Percentiles rank a stretch among this genome's conserved stretches.
phyloP scores from a whole-genome alignment of 1,284 basidiomycete genomes.

The Microbotryomycetes sp. region DNA sequence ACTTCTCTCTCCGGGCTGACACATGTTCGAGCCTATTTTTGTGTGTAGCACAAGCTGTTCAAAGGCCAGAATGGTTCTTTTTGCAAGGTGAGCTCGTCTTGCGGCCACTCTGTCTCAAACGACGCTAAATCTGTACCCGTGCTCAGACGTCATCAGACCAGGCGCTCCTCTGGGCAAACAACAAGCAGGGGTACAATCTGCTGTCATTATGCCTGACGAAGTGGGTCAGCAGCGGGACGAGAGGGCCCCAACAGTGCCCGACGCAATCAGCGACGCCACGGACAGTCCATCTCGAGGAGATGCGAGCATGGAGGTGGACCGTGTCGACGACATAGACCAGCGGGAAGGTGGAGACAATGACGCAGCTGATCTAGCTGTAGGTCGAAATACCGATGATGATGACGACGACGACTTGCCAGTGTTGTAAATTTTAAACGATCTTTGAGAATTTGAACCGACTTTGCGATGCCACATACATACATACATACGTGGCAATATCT shows the following conservation, averaged over 20 bases:
- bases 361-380: conserved; percentile 8
- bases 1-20: neutral
- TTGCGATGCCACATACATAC: too few relatives aligned
- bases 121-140: neutral
- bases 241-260: too few relatives aligned
- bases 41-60: conserved; percentile 5
- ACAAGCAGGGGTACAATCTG: too few relatives aligned
- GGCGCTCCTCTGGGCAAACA: neutral
- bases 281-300: neutral
- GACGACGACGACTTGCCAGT: too few relatives aligned
- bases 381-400: too few relatives aligned
- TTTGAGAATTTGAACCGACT: too few relatives aligned
- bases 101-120: neutral
- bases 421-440: too few relatives aligned
- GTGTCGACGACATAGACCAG: conserved; percentile 2
- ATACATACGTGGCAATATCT: too few relatives aligned
- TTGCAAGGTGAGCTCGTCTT: neutral
- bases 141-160: neutral
- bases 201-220: too few relatives aligned
- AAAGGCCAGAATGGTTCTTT: conserved; percentile 10
- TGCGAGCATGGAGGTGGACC: neutral
- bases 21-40: conserved; percentile 14
- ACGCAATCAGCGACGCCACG: too few relatives aligned
- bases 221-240: too few relatives aligned
- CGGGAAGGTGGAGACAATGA: conserved; percentile 12